Percentiles rank a stretch among this genome's conserved stretches.
Conservation (phyloP, 2,329 filamentous ascomycete genomes). For the Talaromyces sp. region DNA sequence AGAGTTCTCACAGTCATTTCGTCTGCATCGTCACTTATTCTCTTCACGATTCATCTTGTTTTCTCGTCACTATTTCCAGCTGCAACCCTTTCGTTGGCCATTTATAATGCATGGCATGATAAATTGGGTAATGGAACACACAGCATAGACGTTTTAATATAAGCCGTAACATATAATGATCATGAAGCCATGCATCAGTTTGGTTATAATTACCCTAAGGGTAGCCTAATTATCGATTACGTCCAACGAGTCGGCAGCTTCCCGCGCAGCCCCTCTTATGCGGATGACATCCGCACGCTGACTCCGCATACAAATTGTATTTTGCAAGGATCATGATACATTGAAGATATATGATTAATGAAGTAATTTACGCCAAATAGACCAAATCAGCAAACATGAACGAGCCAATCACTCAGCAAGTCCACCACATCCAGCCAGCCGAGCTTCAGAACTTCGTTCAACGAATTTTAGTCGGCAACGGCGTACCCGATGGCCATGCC, state of each 20-base stretch:
- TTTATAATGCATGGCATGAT: background rate
- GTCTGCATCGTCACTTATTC: background rate
- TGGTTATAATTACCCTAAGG: background rate
- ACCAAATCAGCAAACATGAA: background rate
- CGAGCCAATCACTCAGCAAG: background rate
- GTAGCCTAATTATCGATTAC: background rate
- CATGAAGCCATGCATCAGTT: background rate
- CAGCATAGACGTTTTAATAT: background rate
- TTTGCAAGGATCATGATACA: background rate
- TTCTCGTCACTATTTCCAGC: background rate
- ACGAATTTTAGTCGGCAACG: slow-evolving; percentile 42
- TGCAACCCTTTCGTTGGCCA: background rate
- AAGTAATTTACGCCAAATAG: too few species aligned
- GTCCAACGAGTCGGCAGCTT: background rate
- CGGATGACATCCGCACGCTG: background rate
- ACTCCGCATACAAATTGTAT: background rate
- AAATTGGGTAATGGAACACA: background rate
- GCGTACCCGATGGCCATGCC: slow-evolving; percentile 59
- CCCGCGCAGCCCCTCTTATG: background rate
- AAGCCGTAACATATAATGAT: background rate
- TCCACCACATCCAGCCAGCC: slow-evolving; percentile 4
- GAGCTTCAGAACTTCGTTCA: slow-evolving; percentile 26
- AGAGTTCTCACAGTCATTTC: background rate
- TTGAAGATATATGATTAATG: background rate
- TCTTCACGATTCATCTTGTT: background rate